These are phyloP conservation scores for Microdochium bolleyi DNA, from an alignment of 2,329 filamentous ascomycete genomes.

Conservation along the genomic window DNA sequence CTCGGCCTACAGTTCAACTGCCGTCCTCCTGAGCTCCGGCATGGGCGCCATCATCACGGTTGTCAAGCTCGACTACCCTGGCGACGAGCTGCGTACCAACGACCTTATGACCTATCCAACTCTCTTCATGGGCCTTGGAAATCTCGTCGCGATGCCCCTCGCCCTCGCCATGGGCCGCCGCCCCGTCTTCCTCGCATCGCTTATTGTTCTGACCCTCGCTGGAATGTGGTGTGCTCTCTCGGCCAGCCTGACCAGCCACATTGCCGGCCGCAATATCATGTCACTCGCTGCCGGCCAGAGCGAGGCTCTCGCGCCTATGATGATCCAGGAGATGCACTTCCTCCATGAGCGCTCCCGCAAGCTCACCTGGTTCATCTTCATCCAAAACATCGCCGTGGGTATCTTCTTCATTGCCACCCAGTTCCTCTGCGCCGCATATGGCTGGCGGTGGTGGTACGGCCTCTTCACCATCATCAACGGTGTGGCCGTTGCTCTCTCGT, in stretches of 20 bases:
- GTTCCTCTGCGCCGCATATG: conserved; percentile 7
- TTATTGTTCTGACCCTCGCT: conserved; percentile 15
- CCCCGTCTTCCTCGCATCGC: conserved; percentile 18
- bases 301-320: conserved; percentile 14
- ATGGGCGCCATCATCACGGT: conserved; percentile 4
- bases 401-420: conserved; percentile 10
- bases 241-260: conserved; percentile 12
- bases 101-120: conserved; percentile 22
- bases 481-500: conserved; percentile 2
- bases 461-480: conserved; percentile 10
- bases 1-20: conserved; percentile 8
- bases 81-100: conserved; percentile 8
- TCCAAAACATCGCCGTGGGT: conserved; percentile 8
- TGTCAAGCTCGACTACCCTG: conserved; percentile 10
- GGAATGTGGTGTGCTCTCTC: conserved; percentile 14
- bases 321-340: conserved; percentile 15
- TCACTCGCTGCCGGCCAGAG: conserved; percentile 22
- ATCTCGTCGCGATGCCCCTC: conserved; percentile 23
- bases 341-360: conserved; percentile 10
- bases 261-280: conserved; percentile 14
- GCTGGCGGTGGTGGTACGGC: conserved; percentile 12
- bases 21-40: conserved; percentile 8
- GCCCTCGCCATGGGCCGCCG: conserved; percentile 21
- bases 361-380: conserved; percentile 10
- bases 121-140: conserved; percentile 16